These are phyloP conservation scores for Casuarina equisetifolia DNA, from an alignment of 306 rosid species.

Conservation along the genomic window DNA sequence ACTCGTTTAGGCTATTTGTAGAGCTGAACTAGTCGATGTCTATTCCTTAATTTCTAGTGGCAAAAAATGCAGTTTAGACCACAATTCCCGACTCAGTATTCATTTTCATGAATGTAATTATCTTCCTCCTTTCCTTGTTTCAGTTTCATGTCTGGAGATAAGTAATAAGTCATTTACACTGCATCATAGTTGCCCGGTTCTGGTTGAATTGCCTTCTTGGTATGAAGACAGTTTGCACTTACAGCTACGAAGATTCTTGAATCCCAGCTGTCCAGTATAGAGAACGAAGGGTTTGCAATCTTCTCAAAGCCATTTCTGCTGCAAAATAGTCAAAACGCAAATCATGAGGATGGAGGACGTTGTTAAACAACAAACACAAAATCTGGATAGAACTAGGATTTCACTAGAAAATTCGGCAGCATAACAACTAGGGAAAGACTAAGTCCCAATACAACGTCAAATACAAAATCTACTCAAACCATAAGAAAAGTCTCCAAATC, in stretches of 20 bases:
- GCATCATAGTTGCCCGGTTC: background rate
- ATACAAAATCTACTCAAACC: too few species aligned
- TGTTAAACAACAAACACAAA: too few species aligned
- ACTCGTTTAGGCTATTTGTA: constrained; percentile 37
- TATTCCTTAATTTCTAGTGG: constrained; percentile 39
- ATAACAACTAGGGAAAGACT: too few species aligned
- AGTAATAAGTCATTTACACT: background rate
- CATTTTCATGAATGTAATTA: background rate
- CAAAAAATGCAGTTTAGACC: constrained; percentile 35
- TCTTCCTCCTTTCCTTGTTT: background rate
- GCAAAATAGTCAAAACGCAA: constrained; percentile 13
- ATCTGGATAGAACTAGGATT: too few species aligned
- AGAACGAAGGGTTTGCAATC: constrained; percentile 44
- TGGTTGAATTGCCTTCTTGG: background rate
- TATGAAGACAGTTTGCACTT: constrained; percentile 33
- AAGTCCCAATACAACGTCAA: too few species aligned
- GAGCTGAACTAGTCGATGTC: constrained; percentile 42
- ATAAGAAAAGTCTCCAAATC: too few species aligned
- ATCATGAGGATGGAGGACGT: constrained; percentile 20
- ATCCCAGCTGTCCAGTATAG: constrained; percentile 44
- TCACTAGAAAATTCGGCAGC: too few species aligned
- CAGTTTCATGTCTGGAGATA: background rate
- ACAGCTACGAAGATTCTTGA: constrained; percentile 47
- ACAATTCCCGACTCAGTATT: constrained; percentile 17
- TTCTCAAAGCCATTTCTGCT: constrained; percentile 56